These are phyloP conservation scores for Rhizomucor pusillus DNA, from an alignment of 371 early-diverging fungal species.

Conservation along the genomic window DNA sequence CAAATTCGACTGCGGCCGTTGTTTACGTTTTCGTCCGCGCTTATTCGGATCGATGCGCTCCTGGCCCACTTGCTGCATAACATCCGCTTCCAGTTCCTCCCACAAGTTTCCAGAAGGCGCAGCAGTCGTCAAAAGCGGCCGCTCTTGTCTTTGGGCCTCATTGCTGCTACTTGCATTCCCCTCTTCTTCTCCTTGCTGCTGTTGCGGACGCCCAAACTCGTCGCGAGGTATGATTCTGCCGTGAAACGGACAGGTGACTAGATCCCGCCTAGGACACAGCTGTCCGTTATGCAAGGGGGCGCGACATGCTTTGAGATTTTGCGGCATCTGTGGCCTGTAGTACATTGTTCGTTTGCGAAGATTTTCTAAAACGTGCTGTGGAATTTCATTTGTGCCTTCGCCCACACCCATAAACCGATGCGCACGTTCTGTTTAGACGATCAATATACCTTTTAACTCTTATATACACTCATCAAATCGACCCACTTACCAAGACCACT, in stretches of 20 bases:
- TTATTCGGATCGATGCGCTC: conserved; percentile 24
- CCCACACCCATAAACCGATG: conserved; percentile 71
- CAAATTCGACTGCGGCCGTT: conserved; percentile 27
- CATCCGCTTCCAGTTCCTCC: conserved; percentile 59
- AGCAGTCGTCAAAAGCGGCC: neutral
- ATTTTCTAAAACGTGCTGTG: conserved; percentile 48
- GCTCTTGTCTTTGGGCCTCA: neutral
- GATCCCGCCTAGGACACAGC: conserved; percentile 67
- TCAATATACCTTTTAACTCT: neutral
- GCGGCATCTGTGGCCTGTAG: conserved; percentile 37
- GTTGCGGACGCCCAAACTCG: conserved; percentile 34
- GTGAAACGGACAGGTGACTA: conserved; percentile 73
- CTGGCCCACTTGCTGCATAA: conserved; percentile 45
- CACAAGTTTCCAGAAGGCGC: conserved; percentile 33
- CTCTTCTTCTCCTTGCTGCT: neutral
- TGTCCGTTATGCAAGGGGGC: conserved; percentile 65
- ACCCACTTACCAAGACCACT: conserved; percentile 49
- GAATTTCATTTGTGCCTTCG: conserved; percentile 58
- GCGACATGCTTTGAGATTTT: conserved; percentile 58
- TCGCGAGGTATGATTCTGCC: conserved; percentile 68
- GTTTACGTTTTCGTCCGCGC: conserved; percentile 18
- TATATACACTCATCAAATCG: neutral
- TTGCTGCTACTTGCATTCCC: neutral
- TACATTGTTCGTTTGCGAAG: conserved; percentile 52
- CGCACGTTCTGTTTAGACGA: conserved; percentile 32